Base-by-base conservation (phyloP, 805 yeast species). In the Yarrowia phangngaensis region DNA sequence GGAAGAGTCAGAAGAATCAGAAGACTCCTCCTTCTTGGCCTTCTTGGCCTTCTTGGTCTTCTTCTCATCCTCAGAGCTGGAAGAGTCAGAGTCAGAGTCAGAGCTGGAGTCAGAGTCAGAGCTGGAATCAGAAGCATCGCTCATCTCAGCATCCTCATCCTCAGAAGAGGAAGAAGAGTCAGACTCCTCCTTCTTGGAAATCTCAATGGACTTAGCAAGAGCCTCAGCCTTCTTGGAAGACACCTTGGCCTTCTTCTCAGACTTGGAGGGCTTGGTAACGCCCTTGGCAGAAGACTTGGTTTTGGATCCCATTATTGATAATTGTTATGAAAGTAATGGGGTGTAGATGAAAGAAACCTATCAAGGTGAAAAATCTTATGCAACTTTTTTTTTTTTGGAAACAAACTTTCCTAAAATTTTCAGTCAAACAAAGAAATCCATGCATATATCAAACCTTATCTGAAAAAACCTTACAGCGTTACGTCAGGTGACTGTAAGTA, bases 61-160 rank as follows among this genome's bases (percentile, higher is more conserved):
- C 51, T 71, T 73, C 56, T 80, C 87, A 17, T 74, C 63, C 51
- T 38, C 50, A 35, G 56, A 62, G 46, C 60, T 60, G 32, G 64
- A 58, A 20, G 61, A 54, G 40, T 54, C 61, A 22, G 62, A 55
- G 33, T 52, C 56, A 24, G 61, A 54, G 50, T 56, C 62, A 22
- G 67, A 62, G 34, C 47, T 51, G 8, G 57, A 51, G 32, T 27
- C 41, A 20, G 57, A 49, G 35, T 30, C 47, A 32, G 58, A 51
- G 28, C 34, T 49, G 35, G 55, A 58, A n/a, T n/a, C n/a, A 33
- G 62, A 59, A 40, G 55, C 65, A 24, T 70, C 62, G 24, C 58
- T 61, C 17, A 68, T 60, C 47, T 51, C 57, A 28, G 61, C 54
- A 6, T 40, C 52, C 28, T 55, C 35, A 50, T 30, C n/a, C n/a